Percentiles rank a stretch among this genome's conserved stretches.
Conservation (phyloP, 345 rosid species). For the Citrus inodora region DNA sequence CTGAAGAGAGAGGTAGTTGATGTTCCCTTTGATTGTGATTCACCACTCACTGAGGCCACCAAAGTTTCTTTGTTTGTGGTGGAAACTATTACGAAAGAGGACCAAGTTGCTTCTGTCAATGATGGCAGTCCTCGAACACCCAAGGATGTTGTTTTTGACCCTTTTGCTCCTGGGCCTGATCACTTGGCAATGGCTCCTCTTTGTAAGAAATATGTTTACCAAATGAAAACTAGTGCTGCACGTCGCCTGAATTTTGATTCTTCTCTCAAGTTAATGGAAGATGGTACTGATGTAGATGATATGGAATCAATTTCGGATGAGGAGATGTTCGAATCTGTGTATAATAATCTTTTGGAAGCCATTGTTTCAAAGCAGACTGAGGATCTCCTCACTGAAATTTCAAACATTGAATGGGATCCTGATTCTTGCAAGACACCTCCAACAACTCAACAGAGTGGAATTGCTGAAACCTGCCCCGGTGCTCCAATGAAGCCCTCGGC, state of each 20-base stretch:
- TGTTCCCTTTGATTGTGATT: slow-evolving; percentile 21
- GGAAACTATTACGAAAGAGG: slow-evolving; percentile 7
- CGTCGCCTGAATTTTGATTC: slow-evolving; percentile 38
- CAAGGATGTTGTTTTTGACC: slow-evolving; percentile 44
- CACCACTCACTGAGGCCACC: slow-evolving; percentile 29
- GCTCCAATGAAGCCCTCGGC: slow-evolving; percentile 51
- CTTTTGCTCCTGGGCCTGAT: slow-evolving; percentile 48
- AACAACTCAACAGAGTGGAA: slow-evolving; percentile 29
- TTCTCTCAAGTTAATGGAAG: slow-evolving; percentile 11
- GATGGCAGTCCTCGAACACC: slow-evolving; percentile 29
- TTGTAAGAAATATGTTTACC: slow-evolving; percentile 32
- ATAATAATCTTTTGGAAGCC: slow-evolving; percentile 47
- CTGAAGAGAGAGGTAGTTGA: slow-evolving; percentile 38
- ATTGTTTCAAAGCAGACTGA: slow-evolving; percentile 40
- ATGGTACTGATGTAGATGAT: slow-evolving; percentile 1
- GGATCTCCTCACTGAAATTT: slow-evolving; percentile 28
- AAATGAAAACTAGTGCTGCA: slow-evolving; percentile 35
- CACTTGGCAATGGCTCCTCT: slow-evolving; percentile 38
- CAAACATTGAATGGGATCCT: slow-evolving; percentile 24
- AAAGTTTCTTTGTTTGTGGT: slow-evolving; percentile 17
- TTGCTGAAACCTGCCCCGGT: slow-evolving; percentile 53
- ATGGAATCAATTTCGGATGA: slow-evolving; percentile 34
- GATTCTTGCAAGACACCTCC: slow-evolving; percentile 45
- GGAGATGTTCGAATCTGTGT: slow-evolving; percentile 50
- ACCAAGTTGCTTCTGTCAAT: neutral